These are phyloP conservation scores for Lichtheimia corymbifera DNA, from an alignment of 371 early-diverging fungal species.

Conservation along the genomic window DNA sequence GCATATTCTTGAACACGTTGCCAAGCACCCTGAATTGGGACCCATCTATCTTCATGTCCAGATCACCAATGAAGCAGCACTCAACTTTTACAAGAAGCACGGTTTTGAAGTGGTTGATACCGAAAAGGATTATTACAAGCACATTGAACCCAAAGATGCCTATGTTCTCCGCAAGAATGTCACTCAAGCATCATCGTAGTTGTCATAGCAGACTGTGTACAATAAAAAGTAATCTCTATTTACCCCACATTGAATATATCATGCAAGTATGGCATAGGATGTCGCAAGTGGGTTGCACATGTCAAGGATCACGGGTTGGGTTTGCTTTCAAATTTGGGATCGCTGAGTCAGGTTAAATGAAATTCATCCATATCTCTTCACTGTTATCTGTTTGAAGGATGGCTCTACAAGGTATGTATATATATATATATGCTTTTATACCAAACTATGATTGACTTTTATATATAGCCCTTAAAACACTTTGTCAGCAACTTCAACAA, in stretches of 20 bases:
- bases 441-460: background rate
- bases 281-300: too few relatives aligned
- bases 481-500: constrained; percentile 24
- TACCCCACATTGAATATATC: too few relatives aligned
- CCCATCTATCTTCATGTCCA: constrained; percentile 91
- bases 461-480: constrained; percentile 19
- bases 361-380: too few relatives aligned
- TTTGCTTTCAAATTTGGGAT: constrained; percentile 2
- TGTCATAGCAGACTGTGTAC: background rate
- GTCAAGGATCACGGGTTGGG: background rate
- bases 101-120: constrained; percentile 72
- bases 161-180: constrained; percentile 58
- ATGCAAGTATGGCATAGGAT: too few relatives aligned
- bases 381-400: background rate
- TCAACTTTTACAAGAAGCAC: constrained; percentile 85
- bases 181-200: constrained; percentile 2
- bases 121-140: constrained; percentile 86
- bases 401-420: constrained; percentile 8
- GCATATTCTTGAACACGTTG: constrained; percentile 62
- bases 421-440: background rate
- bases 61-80: constrained; percentile 79
- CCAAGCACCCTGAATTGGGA: constrained; percentile 27
- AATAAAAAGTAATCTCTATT: background rate
- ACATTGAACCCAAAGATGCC: constrained; percentile 84
- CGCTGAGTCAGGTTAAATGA: background rate